These are phyloP conservation scores for Metarhizium rileyi DNA, from an alignment of 2,329 filamentous ascomycete species.

Conservation along the genomic window DNA sequence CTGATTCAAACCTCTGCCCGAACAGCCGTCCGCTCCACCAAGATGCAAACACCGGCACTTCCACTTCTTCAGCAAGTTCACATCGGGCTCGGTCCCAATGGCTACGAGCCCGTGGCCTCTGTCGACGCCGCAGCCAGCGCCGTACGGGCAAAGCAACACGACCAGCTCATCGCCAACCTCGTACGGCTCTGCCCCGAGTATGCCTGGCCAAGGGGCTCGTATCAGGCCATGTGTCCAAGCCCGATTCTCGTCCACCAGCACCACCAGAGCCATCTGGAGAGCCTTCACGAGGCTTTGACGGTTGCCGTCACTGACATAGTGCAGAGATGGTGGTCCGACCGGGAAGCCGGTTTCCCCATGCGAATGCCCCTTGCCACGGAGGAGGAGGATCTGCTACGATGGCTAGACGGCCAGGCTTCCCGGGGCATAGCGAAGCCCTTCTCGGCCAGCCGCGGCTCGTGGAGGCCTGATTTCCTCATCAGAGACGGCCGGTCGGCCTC, in stretches of 20 bases:
- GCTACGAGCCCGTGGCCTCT: constrained; percentile 4
- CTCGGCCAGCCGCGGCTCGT: constrained; percentile 19
- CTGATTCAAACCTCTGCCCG: too few species aligned
- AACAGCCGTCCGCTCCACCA: neutral
- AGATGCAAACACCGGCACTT: neutral
- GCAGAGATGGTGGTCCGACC: constrained; percentile 28
- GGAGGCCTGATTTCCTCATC: constrained; percentile 30
- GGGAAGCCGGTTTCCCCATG: constrained; percentile 17
- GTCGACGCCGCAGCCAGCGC: neutral
- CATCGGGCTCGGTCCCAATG: constrained; percentile 5
- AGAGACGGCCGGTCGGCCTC: constrained; percentile 13
- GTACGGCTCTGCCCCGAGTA: constrained; percentile 14
- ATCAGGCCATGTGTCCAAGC: constrained; percentile 18
- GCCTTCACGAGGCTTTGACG: constrained; percentile 22
- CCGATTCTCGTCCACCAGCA: constrained; percentile 23
- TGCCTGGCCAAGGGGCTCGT: constrained; percentile 21
- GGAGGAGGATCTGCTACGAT: constrained; percentile 21
- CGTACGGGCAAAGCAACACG: constrained; percentile 12
- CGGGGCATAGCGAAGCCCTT: constrained; percentile 15
- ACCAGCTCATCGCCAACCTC: constrained; percentile 10
- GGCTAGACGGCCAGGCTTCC: constrained; percentile 18
- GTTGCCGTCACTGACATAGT: constrained; percentile 26
- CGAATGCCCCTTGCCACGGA: constrained; percentile 24
- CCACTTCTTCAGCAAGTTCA: constrained; percentile 13
- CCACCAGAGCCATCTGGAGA: constrained; percentile 20